These are phyloP conservation scores for Candida loeiensis DNA, from an alignment of 805 yeast genomes.

Conservation along the genomic window DNA sequence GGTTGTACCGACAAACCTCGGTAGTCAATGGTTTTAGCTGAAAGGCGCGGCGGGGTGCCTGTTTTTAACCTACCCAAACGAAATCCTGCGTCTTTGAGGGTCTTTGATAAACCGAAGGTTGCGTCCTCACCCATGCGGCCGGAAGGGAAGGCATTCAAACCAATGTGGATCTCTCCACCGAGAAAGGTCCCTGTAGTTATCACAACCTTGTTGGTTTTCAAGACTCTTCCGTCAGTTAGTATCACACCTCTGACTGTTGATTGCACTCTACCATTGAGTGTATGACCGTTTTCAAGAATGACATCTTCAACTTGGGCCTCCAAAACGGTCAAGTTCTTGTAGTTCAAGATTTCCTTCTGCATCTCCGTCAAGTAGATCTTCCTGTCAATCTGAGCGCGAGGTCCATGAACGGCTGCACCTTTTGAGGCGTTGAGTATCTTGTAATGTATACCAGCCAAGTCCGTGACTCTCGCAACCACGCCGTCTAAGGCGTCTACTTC, in stretches of 20 bases:
- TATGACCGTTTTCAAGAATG: constrained; percentile 48
- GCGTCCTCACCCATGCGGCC: constrained; percentile 94
- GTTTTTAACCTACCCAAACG: constrained; percentile 87
- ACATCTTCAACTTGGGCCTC: constrained; percentile 85
- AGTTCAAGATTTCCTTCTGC: constrained; percentile 61
- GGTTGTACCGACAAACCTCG: constrained; percentile 58
- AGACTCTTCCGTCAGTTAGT: constrained; percentile 59
- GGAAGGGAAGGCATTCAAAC: constrained; percentile 73
- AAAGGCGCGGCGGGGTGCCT: constrained; percentile 93
- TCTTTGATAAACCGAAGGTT: constrained; percentile 81
- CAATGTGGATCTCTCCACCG: constrained; percentile 93
- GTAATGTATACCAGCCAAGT: constrained; percentile 88
- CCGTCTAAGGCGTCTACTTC: constrained; percentile 98
- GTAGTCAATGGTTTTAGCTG: constrained; percentile 68
- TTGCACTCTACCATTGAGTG: constrained; percentile 33
- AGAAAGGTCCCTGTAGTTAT: constrained; percentile 95
- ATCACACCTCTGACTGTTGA: constrained; percentile 68
- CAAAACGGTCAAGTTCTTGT: constrained; percentile 54
- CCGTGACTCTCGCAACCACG: constrained; percentile 80
- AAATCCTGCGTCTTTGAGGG: constrained; percentile 75
- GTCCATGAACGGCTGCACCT: constrained; percentile 98
- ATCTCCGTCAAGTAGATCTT: constrained; percentile 71
- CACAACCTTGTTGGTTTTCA: constrained; percentile 66
- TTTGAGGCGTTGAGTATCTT: constrained; percentile 79
- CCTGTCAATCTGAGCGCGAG: constrained; percentile 94